These are phyloP conservation scores for Alternaria arborescens DNA, from an alignment of 2,329 filamentous ascomycete genomes.

Conservation along the genomic window DNA sequence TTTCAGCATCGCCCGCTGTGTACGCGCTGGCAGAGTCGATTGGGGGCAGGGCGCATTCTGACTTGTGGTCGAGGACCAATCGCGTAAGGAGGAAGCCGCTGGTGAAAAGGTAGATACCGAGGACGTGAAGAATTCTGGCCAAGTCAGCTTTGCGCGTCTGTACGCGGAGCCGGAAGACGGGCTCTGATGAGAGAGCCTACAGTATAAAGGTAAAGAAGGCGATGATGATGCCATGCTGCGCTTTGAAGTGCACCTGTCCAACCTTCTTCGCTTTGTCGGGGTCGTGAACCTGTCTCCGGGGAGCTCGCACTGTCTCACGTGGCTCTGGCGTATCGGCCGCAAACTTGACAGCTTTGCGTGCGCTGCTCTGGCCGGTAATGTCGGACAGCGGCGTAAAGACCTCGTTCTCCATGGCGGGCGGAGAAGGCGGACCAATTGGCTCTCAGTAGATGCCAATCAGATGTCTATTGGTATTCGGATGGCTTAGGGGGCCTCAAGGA, in stretches of 20 bases:
- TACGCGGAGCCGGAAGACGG: neutral
- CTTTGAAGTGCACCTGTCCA: slow-evolving; percentile 61
- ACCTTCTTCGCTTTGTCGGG: slow-evolving; percentile 50
- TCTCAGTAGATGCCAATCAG: slow-evolving; percentile 1
- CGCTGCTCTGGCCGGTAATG: slow-evolving; percentile 46
- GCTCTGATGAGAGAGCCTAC: slow-evolving; percentile 40
- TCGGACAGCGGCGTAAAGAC: slow-evolving; percentile 49
- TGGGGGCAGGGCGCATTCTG: slow-evolving; percentile 79
- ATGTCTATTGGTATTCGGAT: neutral
- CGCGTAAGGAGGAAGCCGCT: slow-evolving; percentile 93
- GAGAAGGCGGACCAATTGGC: slow-evolving; percentile 5
- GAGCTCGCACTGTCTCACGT: slow-evolving; percentile 29
- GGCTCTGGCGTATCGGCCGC: slow-evolving; percentile 16
- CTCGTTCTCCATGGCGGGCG: slow-evolving; percentile 48
- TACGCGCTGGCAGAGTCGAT: slow-evolving; percentile 58
- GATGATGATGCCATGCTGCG: slow-evolving; percentile 61
- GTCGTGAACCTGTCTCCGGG: slow-evolving; percentile 14
- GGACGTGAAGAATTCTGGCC: slow-evolving; percentile 71
- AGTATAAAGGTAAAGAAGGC: slow-evolving; percentile 76
- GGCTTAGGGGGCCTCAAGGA: slow-evolving; percentile 25
- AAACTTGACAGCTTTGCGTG: slow-evolving; percentile 36
- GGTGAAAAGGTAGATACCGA: slow-evolving; percentile 91
- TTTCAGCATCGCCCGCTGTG: slow-evolving; percentile 54
- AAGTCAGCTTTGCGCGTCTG: slow-evolving; percentile 14
- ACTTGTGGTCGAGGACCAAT: slow-evolving; percentile 78